phyloP scores from a whole-genome alignment of 495 filamentous ascomycete species.

The Hyaloscypha bicolor region DNA sequence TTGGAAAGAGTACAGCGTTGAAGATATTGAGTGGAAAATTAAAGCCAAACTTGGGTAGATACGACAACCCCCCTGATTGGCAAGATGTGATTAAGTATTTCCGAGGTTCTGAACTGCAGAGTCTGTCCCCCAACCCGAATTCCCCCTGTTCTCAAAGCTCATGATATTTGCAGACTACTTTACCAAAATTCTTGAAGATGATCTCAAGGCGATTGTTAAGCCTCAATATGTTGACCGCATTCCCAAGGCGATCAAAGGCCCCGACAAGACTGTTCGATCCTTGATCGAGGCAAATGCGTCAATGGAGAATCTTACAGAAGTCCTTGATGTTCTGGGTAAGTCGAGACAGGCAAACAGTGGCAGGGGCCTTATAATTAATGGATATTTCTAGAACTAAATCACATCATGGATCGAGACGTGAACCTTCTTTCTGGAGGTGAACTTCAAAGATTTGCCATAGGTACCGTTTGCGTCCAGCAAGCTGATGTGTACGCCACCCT shows the following conservation, averaged over 20 bases:
- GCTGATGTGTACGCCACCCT: constrained; percentile 77
- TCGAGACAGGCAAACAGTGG: background rate
- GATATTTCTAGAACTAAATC: constrained; percentile 66
- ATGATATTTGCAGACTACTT: constrained; percentile 74
- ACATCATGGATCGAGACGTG: constrained; percentile 87
- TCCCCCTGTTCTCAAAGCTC: constrained; percentile 20
- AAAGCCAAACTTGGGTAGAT: constrained; percentile 94
- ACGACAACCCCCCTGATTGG: constrained; percentile 97
- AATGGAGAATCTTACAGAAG: constrained; percentile 81
- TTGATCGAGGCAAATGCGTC: constrained; percentile 74
- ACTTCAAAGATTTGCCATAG: constrained; percentile 96
- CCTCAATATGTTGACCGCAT: constrained; percentile 99
- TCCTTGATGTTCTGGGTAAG: constrained; percentile 78
- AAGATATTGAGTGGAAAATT: constrained; percentile 98
- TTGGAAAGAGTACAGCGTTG: constrained; percentile 96
- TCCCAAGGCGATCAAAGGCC: constrained; percentile 82
- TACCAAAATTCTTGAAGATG: constrained; percentile 94
- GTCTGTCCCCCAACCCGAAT: constrained; percentile 47
- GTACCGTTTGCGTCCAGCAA: constrained; percentile 90
- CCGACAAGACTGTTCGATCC: constrained; percentile 72
- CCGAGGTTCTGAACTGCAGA: constrained; percentile 95
- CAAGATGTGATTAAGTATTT: constrained; percentile 98
- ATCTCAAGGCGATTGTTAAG: constrained; percentile 96
- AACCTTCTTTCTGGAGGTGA: constrained; percentile 92
- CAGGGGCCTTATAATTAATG: background rate